These are phyloP conservation scores for Coemansia reversa DNA, from an alignment of 192 early-diverging fungal genomes.

Conservation along the genomic window DNA sequence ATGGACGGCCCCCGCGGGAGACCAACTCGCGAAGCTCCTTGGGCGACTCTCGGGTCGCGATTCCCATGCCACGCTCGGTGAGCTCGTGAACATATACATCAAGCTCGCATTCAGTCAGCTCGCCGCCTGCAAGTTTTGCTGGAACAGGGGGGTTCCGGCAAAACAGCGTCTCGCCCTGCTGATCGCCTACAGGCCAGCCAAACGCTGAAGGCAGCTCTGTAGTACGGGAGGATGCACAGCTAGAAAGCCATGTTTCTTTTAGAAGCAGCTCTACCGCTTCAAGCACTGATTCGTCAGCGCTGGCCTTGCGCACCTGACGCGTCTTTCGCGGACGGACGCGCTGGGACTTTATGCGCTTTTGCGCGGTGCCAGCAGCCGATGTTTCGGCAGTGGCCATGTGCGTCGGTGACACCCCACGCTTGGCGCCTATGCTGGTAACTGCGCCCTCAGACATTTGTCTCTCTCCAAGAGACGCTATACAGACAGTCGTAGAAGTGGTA, in stretches of 20 bases:
- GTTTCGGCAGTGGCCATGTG: too few relatives aligned
- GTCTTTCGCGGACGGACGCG: constrained; percentile 9
- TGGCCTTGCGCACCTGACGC: constrained; percentile 25
- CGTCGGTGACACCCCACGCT: too few relatives aligned
- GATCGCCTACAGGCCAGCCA: constrained; percentile 37
- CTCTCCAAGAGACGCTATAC: too few relatives aligned
- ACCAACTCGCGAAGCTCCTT: constrained; percentile 31
- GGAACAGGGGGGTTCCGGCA: constrained; percentile 33
- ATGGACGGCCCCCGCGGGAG: constrained; percentile 27
- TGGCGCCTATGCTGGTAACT: neutral
- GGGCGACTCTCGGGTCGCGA: constrained; percentile 39
- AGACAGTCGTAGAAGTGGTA: too few relatives aligned
- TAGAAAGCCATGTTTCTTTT: constrained; percentile 16
- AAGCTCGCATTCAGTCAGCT: constrained; percentile 29
- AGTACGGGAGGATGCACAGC: neutral
- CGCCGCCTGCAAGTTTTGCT: constrained; percentile 40
- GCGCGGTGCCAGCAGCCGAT: constrained; percentile 1
- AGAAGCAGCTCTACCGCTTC: constrained; percentile 36
- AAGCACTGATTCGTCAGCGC: constrained; percentile 38
- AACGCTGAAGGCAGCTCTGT: constrained; percentile 21
- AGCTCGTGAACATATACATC: constrained; percentile 44
- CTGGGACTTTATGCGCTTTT: constrained; percentile 34
- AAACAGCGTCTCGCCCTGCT: constrained; percentile 26
- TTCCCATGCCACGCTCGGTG: constrained; percentile 39
- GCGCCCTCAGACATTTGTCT: constrained; percentile 2